Evolutionary conservation across 805 yeast species (phyloP), one percentile per base, ranked within the genome.

Genomic region (Suhomyces faveliae): DNA sequence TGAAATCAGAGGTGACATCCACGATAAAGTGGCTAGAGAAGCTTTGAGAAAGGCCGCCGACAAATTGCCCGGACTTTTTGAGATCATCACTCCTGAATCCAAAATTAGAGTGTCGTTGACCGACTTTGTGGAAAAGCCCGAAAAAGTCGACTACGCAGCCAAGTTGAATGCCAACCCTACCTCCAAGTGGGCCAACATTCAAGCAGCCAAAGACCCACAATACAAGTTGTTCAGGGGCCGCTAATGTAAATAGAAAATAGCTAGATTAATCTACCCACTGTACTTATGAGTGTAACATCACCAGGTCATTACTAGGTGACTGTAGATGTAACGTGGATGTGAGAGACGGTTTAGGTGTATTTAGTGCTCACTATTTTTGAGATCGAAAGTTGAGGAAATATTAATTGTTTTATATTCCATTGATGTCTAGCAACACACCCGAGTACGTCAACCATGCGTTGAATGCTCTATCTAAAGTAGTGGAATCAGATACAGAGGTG

Each of bases 51-150:
- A 89, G 66, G 97, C 97, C 4, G 85, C 92, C 38, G 89, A 84
- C 52, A 92, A 92, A 64, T 77, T 94, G 48, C 99, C 99, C 0
- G 98, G 98, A 12, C 78, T 82, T 42, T 91, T 85, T 70, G 98
- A 92, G 70, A 85, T 92, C 60, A 81, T 92, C 38, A 81, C 81
- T 47, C 75, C 68, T 55, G 77, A 78, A 20, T 76, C 87, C 35
- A 70, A 79, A 49, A 81, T 90, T 27, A 83, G 95, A 71, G 84
- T 85, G 11, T 89, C 96, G 19, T 71, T 87, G 49, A 77, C 79
- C 40, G 62, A 76, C 25, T 81, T 84, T 46, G 70, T 71, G 45
- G 77, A 75, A 37, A 73, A 70, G 24, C 77, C 78, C 1, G 73
- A 67, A 13, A 63, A 71, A 19, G 63, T 77, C 29, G 78, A 89